phyloP scores from a whole-genome alignment of 2,329 filamentous ascomycete genomes.

The Penicillium sp. region DNA sequence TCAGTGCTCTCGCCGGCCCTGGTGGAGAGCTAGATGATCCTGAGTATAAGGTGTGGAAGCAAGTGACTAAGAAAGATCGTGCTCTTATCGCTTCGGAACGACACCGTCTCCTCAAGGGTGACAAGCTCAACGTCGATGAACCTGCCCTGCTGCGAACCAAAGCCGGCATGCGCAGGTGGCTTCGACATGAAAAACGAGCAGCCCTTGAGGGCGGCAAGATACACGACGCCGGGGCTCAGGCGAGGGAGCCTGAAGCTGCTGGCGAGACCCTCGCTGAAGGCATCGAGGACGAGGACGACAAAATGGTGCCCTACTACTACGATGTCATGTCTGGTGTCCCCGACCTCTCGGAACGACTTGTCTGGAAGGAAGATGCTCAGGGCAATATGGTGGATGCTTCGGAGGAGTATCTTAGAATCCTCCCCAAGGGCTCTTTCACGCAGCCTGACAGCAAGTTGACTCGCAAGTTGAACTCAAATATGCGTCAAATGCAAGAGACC shows the following conservation, averaged over 20 bases:
- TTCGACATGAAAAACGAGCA: conserved; percentile 73
- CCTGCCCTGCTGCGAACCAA: conserved; percentile 82
- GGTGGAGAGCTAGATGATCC: conserved; percentile 81
- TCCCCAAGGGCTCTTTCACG: conserved; percentile 72
- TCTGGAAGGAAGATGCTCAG: conserved; percentile 87
- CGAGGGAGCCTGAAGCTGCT: conserved; percentile 49
- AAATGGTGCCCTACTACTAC: conserved; percentile 90
- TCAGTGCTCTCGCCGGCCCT: conserved; percentile 65
- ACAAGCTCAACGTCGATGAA: conserved; percentile 81
- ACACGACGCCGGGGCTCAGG: conserved; percentile 46
- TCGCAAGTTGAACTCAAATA: conserved; percentile 82
- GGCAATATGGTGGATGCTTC: conserved; percentile 85
- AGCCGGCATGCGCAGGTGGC: conserved; percentile 83
- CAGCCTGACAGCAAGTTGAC: conserved; percentile 72
- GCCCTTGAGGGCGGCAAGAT: conserved; percentile 53
- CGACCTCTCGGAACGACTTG: conserved; percentile 72
- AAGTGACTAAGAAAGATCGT: conserved; percentile 94
- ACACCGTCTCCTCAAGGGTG: conserved; percentile 78
- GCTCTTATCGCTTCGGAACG: conserved; percentile 83
- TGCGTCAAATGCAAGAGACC: conserved; percentile 94
- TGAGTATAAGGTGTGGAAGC: conserved; percentile 97
- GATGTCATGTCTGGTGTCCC: conserved; percentile 82
- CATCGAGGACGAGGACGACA: conserved; percentile 86
- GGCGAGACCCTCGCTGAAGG: conserved; percentile 85
- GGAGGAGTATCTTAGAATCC: conserved; percentile 77